Conservation (phyloP, 148 eudicot species). For the Arctostaphylos glauca region DNA sequence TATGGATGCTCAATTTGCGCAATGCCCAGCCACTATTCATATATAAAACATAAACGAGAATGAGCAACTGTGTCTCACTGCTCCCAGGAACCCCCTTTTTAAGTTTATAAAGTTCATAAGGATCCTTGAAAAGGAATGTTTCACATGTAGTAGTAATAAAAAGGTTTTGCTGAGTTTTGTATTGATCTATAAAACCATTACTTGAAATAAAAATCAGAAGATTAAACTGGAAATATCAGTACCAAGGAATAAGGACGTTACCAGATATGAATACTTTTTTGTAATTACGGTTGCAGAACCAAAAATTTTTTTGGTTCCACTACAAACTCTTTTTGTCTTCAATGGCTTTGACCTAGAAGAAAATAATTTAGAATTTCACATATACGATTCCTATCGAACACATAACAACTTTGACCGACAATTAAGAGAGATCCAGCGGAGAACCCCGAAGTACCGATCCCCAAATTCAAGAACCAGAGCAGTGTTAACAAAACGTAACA, state of each 20-base stretch:
- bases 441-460: background rate
- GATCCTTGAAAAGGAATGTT: background rate
- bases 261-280: background rate
- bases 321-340: background rate
- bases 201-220: background rate
- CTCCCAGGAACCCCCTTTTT: background rate
- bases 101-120: background rate
- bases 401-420: background rate
- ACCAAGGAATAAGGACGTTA: background rate
- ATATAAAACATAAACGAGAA: background rate
- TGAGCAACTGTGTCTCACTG: background rate
- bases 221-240: background rate
- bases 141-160: background rate
- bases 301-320: background rate
- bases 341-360: background rate
- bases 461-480: conserved; percentile 6
- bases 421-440: conserved; percentile 1
- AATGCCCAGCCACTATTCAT: no score
- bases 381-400: background rate
- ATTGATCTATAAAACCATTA: background rate
- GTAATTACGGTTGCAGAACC: background rate
- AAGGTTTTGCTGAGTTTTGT: background rate
- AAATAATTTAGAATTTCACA: background rate
- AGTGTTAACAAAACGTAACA: background rate
- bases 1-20: no score